A percentile compares a stretch with the other conserved stretches of the same genome.
Conservation (phyloP, 2,329 filamentous ascomycete genomes). For the Coleophoma cylindrospora region DNA sequence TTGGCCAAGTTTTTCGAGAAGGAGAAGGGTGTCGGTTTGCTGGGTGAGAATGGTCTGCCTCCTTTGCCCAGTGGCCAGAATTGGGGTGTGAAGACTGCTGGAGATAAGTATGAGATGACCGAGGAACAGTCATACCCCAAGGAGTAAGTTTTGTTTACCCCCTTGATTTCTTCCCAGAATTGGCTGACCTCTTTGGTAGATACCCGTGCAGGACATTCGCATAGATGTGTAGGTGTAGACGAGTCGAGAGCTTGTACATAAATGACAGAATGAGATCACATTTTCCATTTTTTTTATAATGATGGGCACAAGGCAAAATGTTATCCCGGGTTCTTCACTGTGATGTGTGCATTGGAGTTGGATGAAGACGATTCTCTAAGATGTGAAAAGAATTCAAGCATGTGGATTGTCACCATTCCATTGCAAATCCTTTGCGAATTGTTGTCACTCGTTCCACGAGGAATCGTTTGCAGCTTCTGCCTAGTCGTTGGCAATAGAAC, state of each 20-base stretch:
- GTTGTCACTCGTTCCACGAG: no score
- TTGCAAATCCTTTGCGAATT: no score
- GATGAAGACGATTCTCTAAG: no score
- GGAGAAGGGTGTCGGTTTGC: constrained; percentile 42
- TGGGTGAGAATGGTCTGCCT: constrained; percentile 76
- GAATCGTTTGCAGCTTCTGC: no score
- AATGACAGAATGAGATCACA: neutral
- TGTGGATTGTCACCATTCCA: no score
- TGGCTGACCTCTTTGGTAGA: constrained; percentile 34
- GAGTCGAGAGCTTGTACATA: constrained; percentile 16
- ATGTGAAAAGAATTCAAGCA: no score
- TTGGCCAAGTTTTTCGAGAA: constrained; percentile 71
- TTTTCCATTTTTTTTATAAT: no score
- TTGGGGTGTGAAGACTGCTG: constrained; percentile 40
- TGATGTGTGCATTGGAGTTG: no score
- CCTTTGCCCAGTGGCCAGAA: constrained; percentile 70
- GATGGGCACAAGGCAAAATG: no score
- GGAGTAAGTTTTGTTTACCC: constrained; percentile 45
- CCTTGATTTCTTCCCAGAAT: constrained; percentile 2
- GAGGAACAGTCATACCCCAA: constrained; percentile 67
- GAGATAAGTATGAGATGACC: constrained; percentile 62
- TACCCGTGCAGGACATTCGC: constrained; percentile 62
- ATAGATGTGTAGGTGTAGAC: constrained; percentile 27
- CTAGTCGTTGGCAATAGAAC: no score
- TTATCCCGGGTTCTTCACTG: no score